Evolutionary conservation across 192 early-diverging fungal genomes (phyloP).

Genomic region (Bifiguratus adelaidae): DNA sequence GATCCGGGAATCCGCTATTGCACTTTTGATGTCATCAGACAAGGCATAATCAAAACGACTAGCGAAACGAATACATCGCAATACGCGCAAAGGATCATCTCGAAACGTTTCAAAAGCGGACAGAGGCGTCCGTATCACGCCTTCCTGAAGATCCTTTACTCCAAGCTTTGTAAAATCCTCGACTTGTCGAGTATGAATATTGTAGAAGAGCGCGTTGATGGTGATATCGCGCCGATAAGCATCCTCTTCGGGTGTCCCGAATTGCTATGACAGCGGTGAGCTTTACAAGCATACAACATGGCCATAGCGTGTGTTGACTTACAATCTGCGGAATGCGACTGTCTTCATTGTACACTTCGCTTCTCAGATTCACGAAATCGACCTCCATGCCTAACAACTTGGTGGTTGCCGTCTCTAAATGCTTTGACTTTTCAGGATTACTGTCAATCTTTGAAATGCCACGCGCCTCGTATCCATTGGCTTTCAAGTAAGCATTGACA

Average conservation of each 20-base stretch:
- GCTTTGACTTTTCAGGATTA: slow-evolving; percentile 95
- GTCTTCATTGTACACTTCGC: slow-evolving; percentile 76
- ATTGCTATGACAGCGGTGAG: slow-evolving; percentile 26
- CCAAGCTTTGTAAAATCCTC: slow-evolving; percentile 81
- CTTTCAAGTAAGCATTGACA: slow-evolving; percentile 54
- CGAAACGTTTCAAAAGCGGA: slow-evolving; percentile 78
- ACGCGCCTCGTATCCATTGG: slow-evolving; percentile 19
- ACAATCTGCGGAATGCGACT: slow-evolving; percentile 73
- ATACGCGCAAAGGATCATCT: slow-evolving; percentile 91
- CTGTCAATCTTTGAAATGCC: slow-evolving; percentile 74
- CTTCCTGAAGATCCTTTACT: slow-evolving; percentile 55
- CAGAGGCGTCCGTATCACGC: slow-evolving; percentile 85
- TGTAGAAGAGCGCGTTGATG: slow-evolving; percentile 97
- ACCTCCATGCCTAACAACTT: slow-evolving; percentile 65
- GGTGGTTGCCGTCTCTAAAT: slow-evolving; percentile 93
- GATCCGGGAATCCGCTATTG: slow-evolving; percentile 42
- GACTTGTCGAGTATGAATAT: slow-evolving; percentile 70
- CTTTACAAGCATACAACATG: too few relatives aligned
- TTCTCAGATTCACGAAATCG: slow-evolving; percentile 95
- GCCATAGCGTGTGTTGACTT: too few relatives aligned
- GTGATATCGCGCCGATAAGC: slow-evolving; percentile 93
- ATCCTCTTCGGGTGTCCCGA: slow-evolving; percentile 88
- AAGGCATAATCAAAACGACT: slow-evolving; percentile 76
- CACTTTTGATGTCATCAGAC: slow-evolving; percentile 49
- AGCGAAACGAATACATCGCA: slow-evolving; percentile 94